A percentile compares a stretch with the other conserved stretches of the same genome.
These are phyloP conservation scores for Scheffersomyces quercinus DNA, from an alignment of 1,139 yeast genomes.

Conservation along the genomic window DNA sequence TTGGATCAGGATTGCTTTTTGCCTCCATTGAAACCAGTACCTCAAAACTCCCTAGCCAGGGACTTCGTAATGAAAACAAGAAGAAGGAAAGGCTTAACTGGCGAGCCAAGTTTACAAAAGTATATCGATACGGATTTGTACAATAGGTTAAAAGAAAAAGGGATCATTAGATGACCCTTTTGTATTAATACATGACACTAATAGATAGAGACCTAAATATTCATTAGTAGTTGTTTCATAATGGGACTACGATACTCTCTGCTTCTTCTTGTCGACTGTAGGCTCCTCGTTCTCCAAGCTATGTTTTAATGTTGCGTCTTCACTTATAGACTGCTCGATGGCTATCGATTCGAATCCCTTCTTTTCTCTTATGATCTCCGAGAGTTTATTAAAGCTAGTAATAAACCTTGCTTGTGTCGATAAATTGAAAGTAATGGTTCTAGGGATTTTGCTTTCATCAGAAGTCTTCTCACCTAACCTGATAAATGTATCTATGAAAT, in stretches of 20 bases:
- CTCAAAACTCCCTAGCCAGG: slow-evolving; percentile 67
- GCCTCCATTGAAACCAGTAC: slow-evolving; percentile 77
- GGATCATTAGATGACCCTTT: slow-evolving; percentile 25
- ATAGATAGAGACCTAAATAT: slow-evolving; percentile 1
- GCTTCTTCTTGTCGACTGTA: background rate
- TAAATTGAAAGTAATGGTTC: slow-evolving; percentile 25
- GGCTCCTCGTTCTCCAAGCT: background rate
- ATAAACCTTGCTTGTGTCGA: slow-evolving; percentile 33
- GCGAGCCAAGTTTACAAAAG: slow-evolving; percentile 72
- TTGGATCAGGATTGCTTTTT: slow-evolving; percentile 63
- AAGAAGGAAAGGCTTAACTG: slow-evolving; percentile 78
- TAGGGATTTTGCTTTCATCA: slow-evolving; percentile 17
- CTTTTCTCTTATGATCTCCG: slow-evolving; percentile 22
- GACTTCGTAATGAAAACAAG: slow-evolving; percentile 91
- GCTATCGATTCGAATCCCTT: slow-evolving; percentile 20
- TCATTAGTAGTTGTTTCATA: background rate
- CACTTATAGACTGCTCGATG: background rate
- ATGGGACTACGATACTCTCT: background rate
- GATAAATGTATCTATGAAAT: slow-evolving; percentile 32
- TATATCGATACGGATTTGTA: slow-evolving; percentile 67
- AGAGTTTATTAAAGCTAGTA: slow-evolving; percentile 28
- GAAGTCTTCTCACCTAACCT: slow-evolving; percentile 23
- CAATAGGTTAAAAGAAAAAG: slow-evolving; percentile 53
- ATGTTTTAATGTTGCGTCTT: background rate
- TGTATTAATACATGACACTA: background rate